A percentile compares a stretch with the other conserved stretches of the same genome.
These are phyloP conservation scores for Talaromyces sp. DNA, from an alignment of 2,329 filamentous ascomycete species.

Conservation along the genomic window DNA sequence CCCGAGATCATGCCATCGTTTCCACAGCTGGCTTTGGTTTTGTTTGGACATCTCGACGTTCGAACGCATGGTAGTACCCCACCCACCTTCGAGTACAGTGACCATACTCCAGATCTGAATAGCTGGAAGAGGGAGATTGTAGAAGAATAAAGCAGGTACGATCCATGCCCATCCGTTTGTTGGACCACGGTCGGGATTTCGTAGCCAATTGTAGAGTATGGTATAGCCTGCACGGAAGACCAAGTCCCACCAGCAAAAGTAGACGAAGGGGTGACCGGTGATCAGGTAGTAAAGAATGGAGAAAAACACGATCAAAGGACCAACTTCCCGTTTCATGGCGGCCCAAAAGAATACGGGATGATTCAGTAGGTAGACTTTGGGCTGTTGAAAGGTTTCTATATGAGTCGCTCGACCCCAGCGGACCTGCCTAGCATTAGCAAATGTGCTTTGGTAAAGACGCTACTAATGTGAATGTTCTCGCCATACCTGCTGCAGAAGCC, in stretches of 20 bases:
- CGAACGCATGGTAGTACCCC: conserved; percentile 34
- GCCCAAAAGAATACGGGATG: conserved; percentile 33
- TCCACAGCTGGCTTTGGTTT: conserved; percentile 19
- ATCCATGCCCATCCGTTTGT: conserved; percentile 20
- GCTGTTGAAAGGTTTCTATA: conserved; percentile 34
- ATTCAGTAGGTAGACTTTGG: conserved; percentile 30
- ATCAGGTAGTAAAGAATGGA: conserved; percentile 29
- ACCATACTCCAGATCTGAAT: conserved; percentile 34
- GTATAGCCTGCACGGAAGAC: conserved; percentile 24
- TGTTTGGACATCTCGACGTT: conserved; percentile 24
- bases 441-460: background rate
- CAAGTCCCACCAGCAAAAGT: conserved; percentile 27
- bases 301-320: conserved; percentile 25
- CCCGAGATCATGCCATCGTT: conserved; percentile 24
- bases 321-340: conserved; percentile 27
- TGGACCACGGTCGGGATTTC: conserved; percentile 24
- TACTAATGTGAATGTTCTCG: too few species aligned
- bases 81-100: conserved; percentile 30
- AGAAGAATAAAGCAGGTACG: conserved; percentile 28
- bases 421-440: conserved; percentile 22
- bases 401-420: conserved; percentile 34
- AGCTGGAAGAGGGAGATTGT: conserved; percentile 31
- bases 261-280: conserved; percentile 23
- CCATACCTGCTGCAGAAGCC: conserved; percentile 27
- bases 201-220: conserved; percentile 26